Percentiles rank a stretch among this genome's conserved stretches.
phyloP scores from a whole-genome alignment of 495 filamentous ascomycete species.

The Annulohypoxylon bovei region DNA sequence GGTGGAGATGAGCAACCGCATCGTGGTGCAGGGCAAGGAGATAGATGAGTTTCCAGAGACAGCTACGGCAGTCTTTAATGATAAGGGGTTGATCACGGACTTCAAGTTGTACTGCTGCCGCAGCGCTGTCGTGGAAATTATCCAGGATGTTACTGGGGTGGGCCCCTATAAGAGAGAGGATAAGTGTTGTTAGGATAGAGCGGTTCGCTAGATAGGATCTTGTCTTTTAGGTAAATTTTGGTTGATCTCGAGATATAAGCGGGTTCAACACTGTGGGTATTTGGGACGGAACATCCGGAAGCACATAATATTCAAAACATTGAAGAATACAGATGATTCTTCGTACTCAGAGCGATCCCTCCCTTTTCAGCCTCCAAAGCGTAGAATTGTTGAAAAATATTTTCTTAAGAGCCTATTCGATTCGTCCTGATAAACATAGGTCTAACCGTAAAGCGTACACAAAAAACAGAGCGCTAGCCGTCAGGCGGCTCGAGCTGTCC shows the following conservation, averaged over 20 bases:
- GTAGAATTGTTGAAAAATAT: slow-evolving; percentile 21
- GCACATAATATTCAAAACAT: not conserved
- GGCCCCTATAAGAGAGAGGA: slow-evolving; percentile 16
- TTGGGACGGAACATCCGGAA: not conserved
- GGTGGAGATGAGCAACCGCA: slow-evolving; percentile 22
- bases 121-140: slow-evolving; percentile 21
- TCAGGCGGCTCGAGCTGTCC: not conserved
- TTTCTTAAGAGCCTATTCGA: slow-evolving; percentile 8
- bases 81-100: slow-evolving; percentile 18
- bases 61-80: slow-evolving; percentile 19
- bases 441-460: slow-evolving; percentile 17
- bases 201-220: not conserved
- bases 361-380: not conserved
- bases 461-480: slow-evolving; percentile 10
- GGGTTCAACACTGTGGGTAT: not conserved
- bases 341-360: not conserved
- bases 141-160: slow-evolving; percentile 29
- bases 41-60: slow-evolving; percentile 18
- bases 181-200: not conserved
- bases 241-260: not conserved
- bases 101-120: slow-evolving; percentile 30
- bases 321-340: not conserved
- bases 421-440: slow-evolving; percentile 12
- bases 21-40: slow-evolving; percentile 4
- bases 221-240: not conserved